Percentiles rank a stretch among this genome's conserved stretches.
Evolutionary conservation across 2,329 filamentous ascomycete genomes (phyloP).

Genomic region (Xylogone sp.): DNA sequence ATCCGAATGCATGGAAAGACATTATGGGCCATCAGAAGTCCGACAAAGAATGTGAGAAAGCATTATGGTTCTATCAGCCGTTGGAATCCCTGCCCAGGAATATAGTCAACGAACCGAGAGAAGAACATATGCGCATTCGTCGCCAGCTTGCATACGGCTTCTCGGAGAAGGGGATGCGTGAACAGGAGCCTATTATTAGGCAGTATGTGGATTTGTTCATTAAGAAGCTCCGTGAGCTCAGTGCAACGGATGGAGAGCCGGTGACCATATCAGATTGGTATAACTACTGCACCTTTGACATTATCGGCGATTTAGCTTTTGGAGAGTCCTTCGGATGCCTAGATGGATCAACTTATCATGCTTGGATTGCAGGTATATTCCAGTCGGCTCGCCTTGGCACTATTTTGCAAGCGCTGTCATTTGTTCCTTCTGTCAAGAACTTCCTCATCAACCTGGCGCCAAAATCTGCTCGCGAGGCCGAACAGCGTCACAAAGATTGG

Average conservation of each 20-base stretch:
- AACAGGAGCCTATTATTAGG: slow-evolving; percentile 24
- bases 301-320: slow-evolving; percentile 31
- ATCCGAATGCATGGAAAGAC: slow-evolving; percentile 10
- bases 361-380: too few relatives aligned
- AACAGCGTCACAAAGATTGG: too few relatives aligned
- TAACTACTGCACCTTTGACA: slow-evolving; percentile 34
- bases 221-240: background rate
- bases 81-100: background rate
- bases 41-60: too few relatives aligned
- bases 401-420: too few relatives aligned
- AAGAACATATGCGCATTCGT: slow-evolving; percentile 20
- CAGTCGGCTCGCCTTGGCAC: too few relatives aligned
- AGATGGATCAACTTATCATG: too few relatives aligned
- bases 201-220: slow-evolving; percentile 12
- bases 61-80: slow-evolving; percentile 14
- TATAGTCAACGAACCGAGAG: slow-evolving; percentile 13
- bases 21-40: slow-evolving; percentile 17
- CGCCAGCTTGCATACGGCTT: slow-evolving; percentile 26
- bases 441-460: too few relatives aligned
- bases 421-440: too few relatives aligned
- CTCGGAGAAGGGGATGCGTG: slow-evolving; percentile 25
- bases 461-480: too few relatives aligned
- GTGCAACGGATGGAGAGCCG: too few relatives aligned
- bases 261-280: too few relatives aligned
- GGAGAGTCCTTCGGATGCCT: slow-evolving; percentile 29